Evolutionary conservation across 257 asterid species (phyloP).

Genomic region (Rauvolfia tetraphylla): DNA sequence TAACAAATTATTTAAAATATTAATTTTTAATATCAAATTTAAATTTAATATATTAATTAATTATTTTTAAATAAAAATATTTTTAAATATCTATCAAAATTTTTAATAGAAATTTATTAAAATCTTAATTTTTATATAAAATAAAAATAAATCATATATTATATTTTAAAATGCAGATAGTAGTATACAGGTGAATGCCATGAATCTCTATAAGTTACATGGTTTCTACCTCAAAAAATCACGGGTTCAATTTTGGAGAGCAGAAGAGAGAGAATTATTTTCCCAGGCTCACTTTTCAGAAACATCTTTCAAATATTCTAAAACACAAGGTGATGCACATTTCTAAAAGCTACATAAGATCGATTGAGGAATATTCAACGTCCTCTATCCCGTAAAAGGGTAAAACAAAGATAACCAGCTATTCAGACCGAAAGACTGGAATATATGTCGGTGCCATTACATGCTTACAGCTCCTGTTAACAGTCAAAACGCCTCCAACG

Average conservation of each 20-base stretch:
- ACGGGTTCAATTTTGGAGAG: not conserved
- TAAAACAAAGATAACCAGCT: not conserved
- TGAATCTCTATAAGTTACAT: not conserved
- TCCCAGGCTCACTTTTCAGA: slow-evolving; percentile 1
- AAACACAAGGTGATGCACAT: not conserved
- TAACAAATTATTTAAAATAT: no score
- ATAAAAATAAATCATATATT: no score
- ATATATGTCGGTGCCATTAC: not conserved
- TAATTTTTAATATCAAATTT: no score
- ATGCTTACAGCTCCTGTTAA: not conserved
- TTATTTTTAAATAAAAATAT: no score
- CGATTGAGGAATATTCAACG: not conserved
- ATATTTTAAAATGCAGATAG: not conserved
- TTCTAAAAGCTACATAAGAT: not conserved
- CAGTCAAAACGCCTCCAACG: no score
- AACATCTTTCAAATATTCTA: not conserved
- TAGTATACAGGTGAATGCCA: not conserved
- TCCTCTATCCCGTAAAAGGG: not conserved
- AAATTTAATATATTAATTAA: no score
- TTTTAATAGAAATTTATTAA: no score
- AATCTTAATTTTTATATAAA: no score
- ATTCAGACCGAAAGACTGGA: not conserved
- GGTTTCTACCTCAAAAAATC: not conserved
- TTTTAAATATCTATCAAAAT: no score
- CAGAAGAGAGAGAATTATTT: no score